phyloP scores from a whole-genome alignment of 1,139 yeast species.

The Geotrichum australiense region DNA sequence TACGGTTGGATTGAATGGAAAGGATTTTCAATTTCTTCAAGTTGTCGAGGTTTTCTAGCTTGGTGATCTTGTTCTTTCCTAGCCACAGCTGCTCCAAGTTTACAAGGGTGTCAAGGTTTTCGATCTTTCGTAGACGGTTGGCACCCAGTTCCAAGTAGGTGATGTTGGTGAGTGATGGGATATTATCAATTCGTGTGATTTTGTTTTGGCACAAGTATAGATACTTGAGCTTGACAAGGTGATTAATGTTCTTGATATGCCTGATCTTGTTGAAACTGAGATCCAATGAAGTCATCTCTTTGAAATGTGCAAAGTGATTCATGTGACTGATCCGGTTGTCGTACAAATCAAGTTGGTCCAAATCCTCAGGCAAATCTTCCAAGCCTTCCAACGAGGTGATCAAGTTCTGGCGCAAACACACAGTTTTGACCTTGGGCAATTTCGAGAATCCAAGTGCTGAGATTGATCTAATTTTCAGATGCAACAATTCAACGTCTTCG shows the following conservation, averaged over 20 bases:
- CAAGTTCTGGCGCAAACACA: constrained; percentile 81
- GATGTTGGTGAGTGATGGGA: constrained; percentile 53
- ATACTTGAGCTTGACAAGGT: constrained; percentile 54
- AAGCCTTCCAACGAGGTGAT: constrained; percentile 66
- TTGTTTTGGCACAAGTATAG: constrained; percentile 86
- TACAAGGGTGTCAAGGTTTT: constrained; percentile 46
- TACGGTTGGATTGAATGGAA: constrained; percentile 82
- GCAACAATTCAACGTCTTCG: constrained; percentile 68
- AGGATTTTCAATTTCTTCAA: constrained; percentile 62
- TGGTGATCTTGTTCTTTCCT: constrained; percentile 75
- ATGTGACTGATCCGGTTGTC: constrained; percentile 90
- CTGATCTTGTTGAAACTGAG: constrained; percentile 86
- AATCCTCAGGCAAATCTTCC: constrained; percentile 49
- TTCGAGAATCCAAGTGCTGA: constrained; percentile 52
- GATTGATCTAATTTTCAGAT: constrained; percentile 63
- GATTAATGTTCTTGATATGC: constrained; percentile 72
- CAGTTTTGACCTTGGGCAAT: constrained; percentile 16
- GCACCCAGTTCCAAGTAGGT: constrained; percentile 87
- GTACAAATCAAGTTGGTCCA: constrained; percentile 81
- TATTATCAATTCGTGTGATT: constrained; percentile 62
- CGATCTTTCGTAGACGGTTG: constrained; percentile 61
- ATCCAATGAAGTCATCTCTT: constrained; percentile 58
- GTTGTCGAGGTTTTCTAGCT: constrained; percentile 55
- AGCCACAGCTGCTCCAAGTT: constrained; percentile 79
- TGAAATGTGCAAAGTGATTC: constrained; percentile 53